These are phyloP conservation scores for Moesziomyces globuligerus DNA, from an alignment of 1,284 basidiomycete species.

Conservation along the genomic window DNA sequence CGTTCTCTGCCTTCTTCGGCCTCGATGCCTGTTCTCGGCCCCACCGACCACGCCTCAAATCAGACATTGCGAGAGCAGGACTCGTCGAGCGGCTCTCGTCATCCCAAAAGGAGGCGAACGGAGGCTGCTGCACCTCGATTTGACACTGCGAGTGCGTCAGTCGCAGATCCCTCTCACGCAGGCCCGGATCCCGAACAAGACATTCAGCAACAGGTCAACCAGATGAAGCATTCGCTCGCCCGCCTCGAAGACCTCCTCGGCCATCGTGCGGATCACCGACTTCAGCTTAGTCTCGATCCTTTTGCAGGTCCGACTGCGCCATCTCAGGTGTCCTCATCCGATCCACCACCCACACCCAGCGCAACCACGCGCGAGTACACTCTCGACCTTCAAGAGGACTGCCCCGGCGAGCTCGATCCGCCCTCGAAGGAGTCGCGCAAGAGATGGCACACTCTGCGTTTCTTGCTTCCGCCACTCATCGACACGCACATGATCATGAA, in stretches of 20 bases:
- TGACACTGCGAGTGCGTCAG: background rate
- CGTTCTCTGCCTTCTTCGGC: constrained; percentile 4
- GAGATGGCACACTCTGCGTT: constrained; percentile 24
- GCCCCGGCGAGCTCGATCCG: constrained; percentile 13
- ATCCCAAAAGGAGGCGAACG: constrained; percentile 13
- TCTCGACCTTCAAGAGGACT: constrained; percentile 6
- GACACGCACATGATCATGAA: constrained; percentile 36
- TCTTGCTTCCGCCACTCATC: constrained; percentile 22
- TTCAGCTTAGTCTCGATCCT: too few relatives aligned
- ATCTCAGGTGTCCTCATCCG: too few relatives aligned
- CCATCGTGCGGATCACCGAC: too few relatives aligned
- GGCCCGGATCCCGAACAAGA: background rate
- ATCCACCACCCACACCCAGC: background rate
- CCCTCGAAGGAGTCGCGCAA: constrained; percentile 12
- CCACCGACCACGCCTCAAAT: background rate
- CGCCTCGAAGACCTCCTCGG: constrained; percentile 22
- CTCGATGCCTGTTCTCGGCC: constrained; percentile 18
- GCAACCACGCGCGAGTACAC: constrained; percentile 2
- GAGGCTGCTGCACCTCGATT: background rate
- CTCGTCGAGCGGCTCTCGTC: background rate
- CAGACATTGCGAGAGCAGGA: too few relatives aligned
- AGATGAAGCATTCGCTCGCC: constrained; percentile 20
- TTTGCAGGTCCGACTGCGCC: too few relatives aligned
- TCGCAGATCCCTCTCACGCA: background rate
- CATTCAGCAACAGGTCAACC: constrained; percentile 17